These are phyloP conservation scores for Asterella californica DNA, from an alignment of 225 moss, liverwort and hornwort genomes.

Conservation along the genomic window DNA sequence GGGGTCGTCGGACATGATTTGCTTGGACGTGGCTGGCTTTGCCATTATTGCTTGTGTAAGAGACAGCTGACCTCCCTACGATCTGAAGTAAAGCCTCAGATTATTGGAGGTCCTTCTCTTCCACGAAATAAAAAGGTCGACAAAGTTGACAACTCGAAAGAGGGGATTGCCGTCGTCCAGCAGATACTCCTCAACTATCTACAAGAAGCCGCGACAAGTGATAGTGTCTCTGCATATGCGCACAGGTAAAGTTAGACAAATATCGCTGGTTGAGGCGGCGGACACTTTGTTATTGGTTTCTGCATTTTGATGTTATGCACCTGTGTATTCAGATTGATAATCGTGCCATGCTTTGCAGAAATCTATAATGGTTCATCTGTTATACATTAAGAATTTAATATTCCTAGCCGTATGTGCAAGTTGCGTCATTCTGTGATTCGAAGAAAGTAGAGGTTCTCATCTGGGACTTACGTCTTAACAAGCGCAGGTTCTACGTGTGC, in stretches of 20 bases:
- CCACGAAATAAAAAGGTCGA: slow-evolving; percentile 45
- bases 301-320: neutral
- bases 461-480: neutral
- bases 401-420: neutral
- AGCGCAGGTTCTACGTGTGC: slow-evolving; percentile 83
- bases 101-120: slow-evolving; percentile 51
- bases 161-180: slow-evolving; percentile 67
- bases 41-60: slow-evolving; percentile 81
- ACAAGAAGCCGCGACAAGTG: slow-evolving; percentile 64
- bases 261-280: neutral
- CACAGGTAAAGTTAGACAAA: slow-evolving; percentile 50
- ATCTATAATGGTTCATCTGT: neutral
- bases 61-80: slow-evolving; percentile 67
- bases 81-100: slow-evolving; percentile 48
- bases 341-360: neutral
- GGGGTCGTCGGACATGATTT: slow-evolving; percentile 80
- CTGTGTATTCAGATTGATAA: too few relatives aligned
- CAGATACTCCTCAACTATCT: slow-evolving; percentile 88
- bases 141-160: slow-evolving; percentile 50
- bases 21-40: slow-evolving; percentile 83
- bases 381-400: neutral
- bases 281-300: neutral
- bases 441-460: neutral
- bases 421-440: neutral
- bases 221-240: slow-evolving; percentile 66